Percentiles rank a stretch among this genome's conserved stretches.
phyloP scores from a whole-genome alignment of 176 grass and related monocot species.

The Poa annua region DNA sequence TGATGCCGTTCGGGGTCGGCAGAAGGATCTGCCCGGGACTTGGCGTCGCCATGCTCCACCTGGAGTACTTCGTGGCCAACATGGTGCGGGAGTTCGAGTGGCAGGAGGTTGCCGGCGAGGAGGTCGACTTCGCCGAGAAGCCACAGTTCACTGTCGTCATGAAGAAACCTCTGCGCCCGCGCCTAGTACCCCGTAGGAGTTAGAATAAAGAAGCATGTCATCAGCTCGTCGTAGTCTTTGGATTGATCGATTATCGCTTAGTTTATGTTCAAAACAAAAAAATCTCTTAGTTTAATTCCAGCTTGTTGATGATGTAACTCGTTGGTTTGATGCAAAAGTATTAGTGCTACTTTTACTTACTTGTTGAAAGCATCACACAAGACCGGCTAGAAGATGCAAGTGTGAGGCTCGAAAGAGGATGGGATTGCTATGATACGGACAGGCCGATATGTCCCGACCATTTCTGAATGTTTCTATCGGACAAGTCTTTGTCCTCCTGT shows the following conservation, averaged over 20 bases:
- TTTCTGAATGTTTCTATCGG: too few relatives aligned
- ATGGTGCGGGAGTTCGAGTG: conserved; percentile 69
- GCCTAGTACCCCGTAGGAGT: conserved; percentile 36
- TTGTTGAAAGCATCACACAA: too few relatives aligned
- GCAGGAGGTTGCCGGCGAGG: conserved; percentile 52
- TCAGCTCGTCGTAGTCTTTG: neutral
- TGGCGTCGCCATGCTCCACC: conserved; percentile 62
- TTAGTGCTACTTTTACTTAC: too few relatives aligned
- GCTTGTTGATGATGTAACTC: neutral
- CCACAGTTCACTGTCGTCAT: conserved; percentile 61
- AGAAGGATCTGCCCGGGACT: conserved; percentile 63
- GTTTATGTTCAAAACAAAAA: too few relatives aligned
- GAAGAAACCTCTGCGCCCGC: conserved; percentile 59
- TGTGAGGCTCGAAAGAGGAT: too few relatives aligned
- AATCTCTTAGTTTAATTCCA: too few relatives aligned
- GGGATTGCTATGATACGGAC: too few relatives aligned
- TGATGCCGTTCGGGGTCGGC: conserved; percentile 84
- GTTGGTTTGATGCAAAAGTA: neutral
- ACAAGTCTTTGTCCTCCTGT: too few relatives aligned
- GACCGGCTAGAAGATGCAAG: too few relatives aligned
- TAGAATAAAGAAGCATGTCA: neutral
- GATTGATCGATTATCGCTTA: neutral
- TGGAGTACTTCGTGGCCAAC: conserved; percentile 75
- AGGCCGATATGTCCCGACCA: too few relatives aligned
- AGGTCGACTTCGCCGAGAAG: conserved; percentile 76